Base-by-base conservation (phyloP, 2,329 filamentous ascomycete genomes). In the Pseudogymnoascus sp. region DNA sequence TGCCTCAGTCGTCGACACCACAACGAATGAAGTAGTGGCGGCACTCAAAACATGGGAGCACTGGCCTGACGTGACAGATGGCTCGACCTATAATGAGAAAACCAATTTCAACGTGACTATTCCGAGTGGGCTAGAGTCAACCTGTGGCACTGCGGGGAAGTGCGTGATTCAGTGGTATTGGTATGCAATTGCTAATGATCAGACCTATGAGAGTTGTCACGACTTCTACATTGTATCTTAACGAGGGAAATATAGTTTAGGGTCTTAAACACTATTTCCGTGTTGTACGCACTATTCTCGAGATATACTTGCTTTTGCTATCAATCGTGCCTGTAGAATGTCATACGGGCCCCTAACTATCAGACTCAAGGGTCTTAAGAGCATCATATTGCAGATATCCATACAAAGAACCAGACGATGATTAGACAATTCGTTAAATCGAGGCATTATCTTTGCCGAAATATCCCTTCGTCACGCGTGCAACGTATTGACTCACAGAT, bases 121-220 rank as follows among this genome's bases (percentile, higher is more conserved):
- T 48, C 41, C 41, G 6, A 48, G 41, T 48, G 41, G 41, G 8
- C 23, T 48, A 15, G 41, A 28, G 8, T 48, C 41, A 15, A 2
- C 48, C 60, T 67, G 68, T 65, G 45, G 63, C 13, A 19, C 62
- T 18, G 59, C 64, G 13, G 67, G 65, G 21, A 60, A 59, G 58
- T 67, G 67, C 58, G 67, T 68, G 63, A 61, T 48, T 28, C 41
- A 48, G 23, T 48, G 41, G 41, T 48, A 48, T 28, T 48, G 41
- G 41, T 48, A 48, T 48, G 41, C 41, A 7, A 48, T 48, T 48
- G 21, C 41, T 2, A 48, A 48, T 28, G 23, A 48, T 7, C 41
- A 48, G n/a, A 48, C 41, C 8, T 48, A 48, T 28, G 41, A 48
- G 41, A 48, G 41, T 28, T 48, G 41, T 18, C 41, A 48, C 23